Conservation (phyloP, 768 basidiomycete genomes). For the Lactarius vividus region DNA sequence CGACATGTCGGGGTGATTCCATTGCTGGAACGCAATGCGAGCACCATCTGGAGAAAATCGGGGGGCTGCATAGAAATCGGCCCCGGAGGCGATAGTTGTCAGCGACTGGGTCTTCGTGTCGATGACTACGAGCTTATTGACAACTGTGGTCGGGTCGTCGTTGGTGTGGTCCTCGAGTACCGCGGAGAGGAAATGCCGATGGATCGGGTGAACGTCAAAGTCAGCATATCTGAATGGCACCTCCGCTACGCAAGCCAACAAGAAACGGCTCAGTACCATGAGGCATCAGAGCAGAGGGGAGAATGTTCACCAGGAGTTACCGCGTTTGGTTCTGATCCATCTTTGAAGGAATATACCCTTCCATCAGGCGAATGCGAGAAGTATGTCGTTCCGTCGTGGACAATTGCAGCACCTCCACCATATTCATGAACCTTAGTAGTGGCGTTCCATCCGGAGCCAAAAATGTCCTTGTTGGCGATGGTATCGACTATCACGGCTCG, state of each 20-base stretch:
- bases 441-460: constrained; percentile 53
- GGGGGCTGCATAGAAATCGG: constrained; percentile 70
- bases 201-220: constrained; percentile 54
- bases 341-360: constrained; percentile 49
- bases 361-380: constrained; percentile 58
- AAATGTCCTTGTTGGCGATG: constrained; percentile 46
- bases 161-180: constrained; percentile 71
- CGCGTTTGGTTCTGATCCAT: too few relatives aligned
- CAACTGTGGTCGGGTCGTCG: constrained; percentile 48
- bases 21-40: constrained; percentile 59
- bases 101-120: constrained; percentile 46
- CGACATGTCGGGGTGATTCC: constrained; percentile 70
- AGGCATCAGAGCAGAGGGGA: not conserved
- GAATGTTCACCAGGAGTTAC: constrained; percentile 55
- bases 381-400: constrained; percentile 48
- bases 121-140: constrained; percentile 63
- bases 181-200: constrained; percentile 55
- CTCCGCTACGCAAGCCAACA: constrained; percentile 38
- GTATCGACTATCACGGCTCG: too few relatives aligned
- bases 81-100: constrained; percentile 49
- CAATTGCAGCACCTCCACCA: constrained; percentile 61
- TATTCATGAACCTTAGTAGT: constrained; percentile 66
- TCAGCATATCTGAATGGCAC: constrained; percentile 59
- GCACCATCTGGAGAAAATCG: constrained; percentile 58
- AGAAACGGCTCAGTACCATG: not conserved